These are phyloP conservation scores for Eucalyptus pumila DNA, from an alignment of 345 rosid species.

Conservation along the genomic window DNA sequence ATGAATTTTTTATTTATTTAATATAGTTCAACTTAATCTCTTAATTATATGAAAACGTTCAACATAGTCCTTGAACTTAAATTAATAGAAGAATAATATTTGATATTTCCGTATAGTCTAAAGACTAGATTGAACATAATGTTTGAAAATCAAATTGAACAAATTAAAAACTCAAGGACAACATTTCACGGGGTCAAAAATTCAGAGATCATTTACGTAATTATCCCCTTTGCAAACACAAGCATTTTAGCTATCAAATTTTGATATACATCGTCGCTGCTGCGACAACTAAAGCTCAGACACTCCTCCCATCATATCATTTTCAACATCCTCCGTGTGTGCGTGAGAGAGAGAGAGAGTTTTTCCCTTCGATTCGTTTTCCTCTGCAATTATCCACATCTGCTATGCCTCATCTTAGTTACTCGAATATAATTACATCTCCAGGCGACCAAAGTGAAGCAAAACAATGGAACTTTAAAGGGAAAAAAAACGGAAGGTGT, in stretches of 20 bases:
- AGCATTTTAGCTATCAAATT: not conserved
- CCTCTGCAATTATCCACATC: not conserved
- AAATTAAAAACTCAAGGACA: not conserved
- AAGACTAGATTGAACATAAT: rapidly evolving
- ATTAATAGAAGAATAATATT: not conserved
- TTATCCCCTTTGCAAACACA: not conserved
- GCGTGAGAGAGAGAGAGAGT: not conserved
- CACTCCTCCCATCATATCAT: not conserved
- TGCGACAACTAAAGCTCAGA: not conserved
- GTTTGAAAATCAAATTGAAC: rapidly evolving
- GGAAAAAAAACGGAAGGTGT: not conserved
- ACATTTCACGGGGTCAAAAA: rapidly evolving
- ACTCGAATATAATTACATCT: not conserved
- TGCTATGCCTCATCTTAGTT: not conserved
- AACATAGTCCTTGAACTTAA: rapidly evolving
- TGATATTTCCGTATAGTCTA: not conserved
- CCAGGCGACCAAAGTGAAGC: not conserved
- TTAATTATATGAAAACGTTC: not conserved
- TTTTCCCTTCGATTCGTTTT: not conserved
- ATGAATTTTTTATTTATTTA: not conserved
- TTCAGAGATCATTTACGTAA: not conserved
- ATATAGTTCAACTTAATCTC: rapidly evolving
- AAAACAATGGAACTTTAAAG: not conserved
- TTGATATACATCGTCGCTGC: not conserved
- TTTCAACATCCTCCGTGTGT: not conserved